Evolutionary conservation across 2,329 filamentous ascomycete species (phyloP).

Genomic region (Diaporthe batatas): DNA sequence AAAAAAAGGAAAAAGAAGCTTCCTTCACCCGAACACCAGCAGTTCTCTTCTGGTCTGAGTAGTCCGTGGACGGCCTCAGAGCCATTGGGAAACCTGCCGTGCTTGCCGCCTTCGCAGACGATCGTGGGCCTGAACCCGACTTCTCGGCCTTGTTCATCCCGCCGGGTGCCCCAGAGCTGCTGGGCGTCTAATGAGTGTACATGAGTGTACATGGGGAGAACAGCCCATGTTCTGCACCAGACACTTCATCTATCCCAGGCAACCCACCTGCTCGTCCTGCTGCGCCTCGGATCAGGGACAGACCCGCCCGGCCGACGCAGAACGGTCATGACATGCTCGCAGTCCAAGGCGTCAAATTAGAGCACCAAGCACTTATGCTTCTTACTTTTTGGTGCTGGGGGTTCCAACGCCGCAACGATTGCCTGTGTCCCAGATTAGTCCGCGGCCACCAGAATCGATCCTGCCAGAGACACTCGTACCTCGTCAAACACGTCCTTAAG

Average conservation of each 20-base stretch:
- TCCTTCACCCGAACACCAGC: constrained; percentile 32
- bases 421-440: constrained; percentile 67
- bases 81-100: constrained; percentile 14
- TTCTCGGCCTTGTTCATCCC: constrained; percentile 35
- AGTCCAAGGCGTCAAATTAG: constrained; percentile 55
- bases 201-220: constrained; percentile 21
- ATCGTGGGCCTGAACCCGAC: constrained; percentile 28
- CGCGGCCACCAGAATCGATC: constrained; percentile 44
- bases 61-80: constrained; percentile 19
- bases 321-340: constrained; percentile 18
- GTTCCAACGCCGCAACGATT: constrained; percentile 94
- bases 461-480: constrained; percentile 66
- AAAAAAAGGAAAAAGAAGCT: constrained; percentile 39
- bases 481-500: constrained; percentile 99
- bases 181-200: constrained; percentile 33
- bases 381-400: constrained; percentile 85
- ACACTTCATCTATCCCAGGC: constrained; percentile 37
- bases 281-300: constrained; percentile 21
- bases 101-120: constrained; percentile 33
- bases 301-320: neutral
- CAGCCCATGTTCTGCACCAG: constrained; percentile 33
- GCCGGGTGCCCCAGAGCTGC: constrained; percentile 13
- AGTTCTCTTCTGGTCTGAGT: constrained; percentile 33
- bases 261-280: constrained; percentile 37
- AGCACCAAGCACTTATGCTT: constrained; percentile 78